A percentile compares a stretch with the other conserved stretches of the same genome.
Evolutionary conservation across 2,329 filamentous ascomycete genomes (phyloP).

Genomic region (Fusarium drepaniforme): DNA sequence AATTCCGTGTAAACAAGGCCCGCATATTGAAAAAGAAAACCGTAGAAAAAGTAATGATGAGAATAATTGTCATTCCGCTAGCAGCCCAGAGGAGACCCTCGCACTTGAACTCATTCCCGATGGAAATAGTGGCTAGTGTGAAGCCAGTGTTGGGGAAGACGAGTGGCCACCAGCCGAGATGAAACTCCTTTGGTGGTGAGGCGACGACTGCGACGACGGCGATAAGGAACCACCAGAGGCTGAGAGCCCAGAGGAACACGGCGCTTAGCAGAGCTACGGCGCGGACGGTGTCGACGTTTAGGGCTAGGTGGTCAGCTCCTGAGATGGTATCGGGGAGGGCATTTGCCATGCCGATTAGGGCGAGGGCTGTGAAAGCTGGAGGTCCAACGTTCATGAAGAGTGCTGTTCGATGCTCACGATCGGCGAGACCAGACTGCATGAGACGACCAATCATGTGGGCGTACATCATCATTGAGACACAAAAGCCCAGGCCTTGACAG

Average conservation of each 20-base stretch:
- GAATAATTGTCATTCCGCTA: constrained; percentile 63
- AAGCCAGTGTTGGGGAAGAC: constrained; percentile 74
- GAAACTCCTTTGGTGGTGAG: constrained; percentile 62
- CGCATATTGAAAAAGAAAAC: constrained; percentile 57
- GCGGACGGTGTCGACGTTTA: constrained; percentile 58
- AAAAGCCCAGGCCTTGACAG: constrained; percentile 78
- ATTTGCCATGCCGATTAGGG: constrained; percentile 75
- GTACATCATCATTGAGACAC: constrained; percentile 79
- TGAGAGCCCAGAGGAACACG: constrained; percentile 74
- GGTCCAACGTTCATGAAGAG: constrained; percentile 85
- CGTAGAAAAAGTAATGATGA: constrained; percentile 57
- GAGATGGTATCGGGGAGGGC: constrained; percentile 58
- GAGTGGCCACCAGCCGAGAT: constrained; percentile 74
- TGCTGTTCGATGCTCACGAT: constrained; percentile 71
- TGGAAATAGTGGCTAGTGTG: constrained; percentile 66
- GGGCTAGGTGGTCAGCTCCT: constrained; percentile 54
- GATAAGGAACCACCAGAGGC: constrained; percentile 68
- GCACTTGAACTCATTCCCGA: constrained; percentile 62
- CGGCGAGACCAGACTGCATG: constrained; percentile 75
- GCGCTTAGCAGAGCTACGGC: constrained; percentile 61
- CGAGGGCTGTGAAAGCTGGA: constrained; percentile 77
- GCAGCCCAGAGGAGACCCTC: constrained; percentile 60
- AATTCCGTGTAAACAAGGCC: constrained; percentile 64
- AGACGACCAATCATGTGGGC: constrained; percentile 78
- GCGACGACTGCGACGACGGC: constrained; percentile 50